Conservation (phyloP, 768 basidiomycete genomes). For the Hortiboletus flavorubellus region DNA sequence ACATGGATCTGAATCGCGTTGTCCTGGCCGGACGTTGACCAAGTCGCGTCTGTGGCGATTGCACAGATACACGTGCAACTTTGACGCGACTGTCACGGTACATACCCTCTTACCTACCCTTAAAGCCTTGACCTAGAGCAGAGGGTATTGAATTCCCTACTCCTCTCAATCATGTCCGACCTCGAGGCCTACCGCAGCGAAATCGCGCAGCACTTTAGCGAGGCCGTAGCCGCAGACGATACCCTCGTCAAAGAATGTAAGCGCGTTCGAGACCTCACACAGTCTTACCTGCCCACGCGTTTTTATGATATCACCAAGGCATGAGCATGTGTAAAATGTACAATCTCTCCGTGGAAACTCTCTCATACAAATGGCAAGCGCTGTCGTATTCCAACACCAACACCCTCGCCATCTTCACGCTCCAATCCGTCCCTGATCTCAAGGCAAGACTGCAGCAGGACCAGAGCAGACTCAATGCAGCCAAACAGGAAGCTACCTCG, state of each 20-base stretch:
- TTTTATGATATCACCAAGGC: constrained; percentile 38
- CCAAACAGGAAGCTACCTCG: constrained; percentile 33
- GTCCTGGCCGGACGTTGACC: too few species aligned
- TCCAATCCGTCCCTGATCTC: constrained; percentile 43
- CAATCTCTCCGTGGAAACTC: constrained; percentile 46
- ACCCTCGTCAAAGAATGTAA: constrained; percentile 53
- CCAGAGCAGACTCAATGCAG: constrained; percentile 19
- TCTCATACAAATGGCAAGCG: constrained; percentile 73
- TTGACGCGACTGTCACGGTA: too few species aligned
- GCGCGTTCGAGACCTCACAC: constrained; percentile 4
- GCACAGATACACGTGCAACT: too few species aligned
- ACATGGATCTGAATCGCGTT: too few species aligned
- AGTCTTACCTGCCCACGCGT: constrained; percentile 11
- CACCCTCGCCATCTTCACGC: constrained; percentile 46
- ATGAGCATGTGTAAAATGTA: constrained; percentile 62
- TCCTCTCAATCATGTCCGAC: constrained; percentile 18
- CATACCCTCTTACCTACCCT: too few species aligned
- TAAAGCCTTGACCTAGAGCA: too few species aligned
- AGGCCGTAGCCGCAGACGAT: constrained; percentile 36
- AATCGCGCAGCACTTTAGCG: constrained; percentile 26
- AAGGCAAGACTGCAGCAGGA: constrained; percentile 45
- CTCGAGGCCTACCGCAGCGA: constrained; percentile 17
- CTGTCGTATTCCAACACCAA: constrained; percentile 28
- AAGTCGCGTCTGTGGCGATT: too few species aligned
- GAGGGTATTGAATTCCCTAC: too few species aligned